Evolutionary conservation across 805 yeast species (phyloP), one percentile per base, ranked within the genome.

Genomic region (Starmerella asiatica): DNA sequence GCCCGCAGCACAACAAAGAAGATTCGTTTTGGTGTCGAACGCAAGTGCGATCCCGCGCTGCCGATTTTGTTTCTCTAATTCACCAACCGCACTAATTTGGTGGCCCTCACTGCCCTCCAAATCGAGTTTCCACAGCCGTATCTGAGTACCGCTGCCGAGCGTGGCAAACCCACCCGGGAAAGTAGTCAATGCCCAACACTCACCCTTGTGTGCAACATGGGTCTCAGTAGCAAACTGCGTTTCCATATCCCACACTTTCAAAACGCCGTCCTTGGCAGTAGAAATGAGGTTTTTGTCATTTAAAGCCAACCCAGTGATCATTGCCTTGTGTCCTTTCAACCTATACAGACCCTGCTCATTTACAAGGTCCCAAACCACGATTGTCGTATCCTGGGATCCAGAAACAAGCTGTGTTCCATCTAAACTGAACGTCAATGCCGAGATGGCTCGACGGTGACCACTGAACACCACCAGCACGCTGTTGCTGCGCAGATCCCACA

Each of bases 341-440:
- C 88, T 79, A 63, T 73, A 81, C 26, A 88, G 61, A 11, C 99
- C 99, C 21, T 72, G 75, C 64, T 91, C 99, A 8, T 83, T 80
- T 14, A 91, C 86, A 40, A 91, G 70, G 63, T 91, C 99, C 99
- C 99, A 91, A 49, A 85, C 68, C 46, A 91, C 79, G 26, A 88
- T 73, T 39, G 73, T 67, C 3, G 95, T 71, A 59, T 91, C 99
- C 36, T 72, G 71, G 1, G 94, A 77, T 2, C 97, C 98, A 5
- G 94, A 80, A 24, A 77, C 70, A 15, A 91, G 63, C 46, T 91
- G 67, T 0, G 97, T 85, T 34, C 97, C 97, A 29, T 78, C 75
- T 14, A 58, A 51, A 56, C 86, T 95, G 53, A 88, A 91, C 38
- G 61, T 57, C 33, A 91, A 64, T 14, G 67, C 56, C 3, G 86